These are phyloP conservation scores for Cupressus sempervirens DNA, from an alignment of 75 land plant species.

Conservation along the genomic window DNA sequence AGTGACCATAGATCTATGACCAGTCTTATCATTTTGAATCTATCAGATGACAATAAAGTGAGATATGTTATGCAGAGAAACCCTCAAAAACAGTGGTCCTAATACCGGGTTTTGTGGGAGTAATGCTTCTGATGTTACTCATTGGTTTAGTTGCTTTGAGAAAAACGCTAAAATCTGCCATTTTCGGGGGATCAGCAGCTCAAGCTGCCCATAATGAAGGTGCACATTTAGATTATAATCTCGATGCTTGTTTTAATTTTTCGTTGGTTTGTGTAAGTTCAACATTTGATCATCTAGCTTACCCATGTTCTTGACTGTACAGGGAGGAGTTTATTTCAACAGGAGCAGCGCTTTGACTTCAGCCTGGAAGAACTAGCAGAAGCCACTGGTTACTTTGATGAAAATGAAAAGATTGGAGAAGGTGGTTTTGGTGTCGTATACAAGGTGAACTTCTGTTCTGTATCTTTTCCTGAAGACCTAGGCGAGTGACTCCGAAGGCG, in stretches of 20 bases:
- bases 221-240: neutral
- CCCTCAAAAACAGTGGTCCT: too few relatives aligned
- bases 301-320: neutral
- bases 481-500: too few relatives aligned
- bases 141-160: neutral
- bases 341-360: neutral
- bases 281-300: neutral
- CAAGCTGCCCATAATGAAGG: neutral
- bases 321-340: neutral
- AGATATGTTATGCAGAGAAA: too few relatives aligned
- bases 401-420: neutral
- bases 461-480: neutral
- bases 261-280: neutral
- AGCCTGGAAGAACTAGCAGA: neutral
- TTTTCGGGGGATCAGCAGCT: neutral
- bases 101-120: too few relatives aligned
- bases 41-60: too few relatives aligned
- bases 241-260: neutral
- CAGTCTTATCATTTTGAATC: too few relatives aligned
- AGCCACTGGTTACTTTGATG: neutral
- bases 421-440: neutral
- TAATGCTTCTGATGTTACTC: too few relatives aligned
- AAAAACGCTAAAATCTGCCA: neutral
- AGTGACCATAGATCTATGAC: too few relatives aligned
- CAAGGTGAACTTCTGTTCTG: neutral